These are phyloP conservation scores for Candida ulmi DNA, from an alignment of 805 yeast genomes.

Conservation along the genomic window DNA sequence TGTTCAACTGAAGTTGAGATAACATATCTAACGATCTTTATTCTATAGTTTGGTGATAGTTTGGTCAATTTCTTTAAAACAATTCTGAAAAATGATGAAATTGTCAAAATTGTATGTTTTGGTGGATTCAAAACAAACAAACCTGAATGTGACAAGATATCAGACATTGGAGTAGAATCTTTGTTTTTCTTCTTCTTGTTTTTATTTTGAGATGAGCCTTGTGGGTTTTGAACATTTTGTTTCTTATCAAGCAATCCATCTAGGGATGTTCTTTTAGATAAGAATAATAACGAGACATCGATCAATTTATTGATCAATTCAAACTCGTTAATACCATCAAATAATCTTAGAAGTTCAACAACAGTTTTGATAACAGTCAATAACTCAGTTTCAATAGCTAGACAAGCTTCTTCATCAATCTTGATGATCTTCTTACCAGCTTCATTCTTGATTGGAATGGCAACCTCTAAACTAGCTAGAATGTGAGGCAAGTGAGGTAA, in stretches of 20 bases:
- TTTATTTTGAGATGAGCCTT: slow-evolving; percentile 18
- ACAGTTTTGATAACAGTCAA: slow-evolving; percentile 27
- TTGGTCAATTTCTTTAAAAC: slow-evolving; percentile 41
- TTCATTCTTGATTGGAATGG: slow-evolving; percentile 47
- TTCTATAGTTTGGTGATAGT: slow-evolving; percentile 59
- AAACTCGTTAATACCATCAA: slow-evolving; percentile 40
- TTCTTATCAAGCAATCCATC: slow-evolving; percentile 22
- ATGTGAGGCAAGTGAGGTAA: slow-evolving; percentile 46
- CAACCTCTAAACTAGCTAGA: slow-evolving; percentile 48
- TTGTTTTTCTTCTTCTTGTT: slow-evolving; percentile 38
- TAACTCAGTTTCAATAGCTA: slow-evolving; percentile 27
- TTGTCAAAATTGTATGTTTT: slow-evolving; percentile 24
- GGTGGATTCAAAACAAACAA: slow-evolving; percentile 43
- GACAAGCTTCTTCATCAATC: slow-evolving; percentile 29
- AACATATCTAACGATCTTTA: slow-evolving; percentile 46
- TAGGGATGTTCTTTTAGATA: slow-evolving; percentile 27
- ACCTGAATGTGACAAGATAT: slow-evolving; percentile 59
- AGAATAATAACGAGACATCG: slow-evolving; percentile 46
- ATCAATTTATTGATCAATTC: slow-evolving; percentile 50
- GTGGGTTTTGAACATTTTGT: slow-evolving; percentile 22
- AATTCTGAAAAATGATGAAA: slow-evolving; percentile 39
- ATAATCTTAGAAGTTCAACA: slow-evolving; percentile 24
- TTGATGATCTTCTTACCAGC: slow-evolving; percentile 33
- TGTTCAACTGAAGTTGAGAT: slow-evolving; percentile 32
- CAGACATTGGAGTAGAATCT: slow-evolving; percentile 51